These are phyloP conservation scores for Ochetophila trinervis DNA, from an alignment of 306 rosid species.

Conservation along the genomic window DNA sequence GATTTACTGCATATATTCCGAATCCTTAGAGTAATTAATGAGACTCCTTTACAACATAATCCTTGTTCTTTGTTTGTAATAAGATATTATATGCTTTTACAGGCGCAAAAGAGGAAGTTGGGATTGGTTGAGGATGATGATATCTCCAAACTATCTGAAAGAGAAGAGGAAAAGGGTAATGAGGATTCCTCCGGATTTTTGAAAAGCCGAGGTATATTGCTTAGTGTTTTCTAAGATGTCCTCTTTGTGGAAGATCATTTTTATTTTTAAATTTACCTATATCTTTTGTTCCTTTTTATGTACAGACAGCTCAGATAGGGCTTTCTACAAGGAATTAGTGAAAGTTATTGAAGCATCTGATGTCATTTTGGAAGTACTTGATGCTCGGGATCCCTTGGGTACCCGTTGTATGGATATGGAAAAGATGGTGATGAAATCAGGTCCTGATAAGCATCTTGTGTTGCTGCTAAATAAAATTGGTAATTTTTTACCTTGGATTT, in stretches of 20 bases:
- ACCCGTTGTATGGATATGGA: slow-evolving; percentile 85
- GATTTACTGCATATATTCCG: no score
- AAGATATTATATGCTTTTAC: slow-evolving; percentile 11
- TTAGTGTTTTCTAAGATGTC: neutral
- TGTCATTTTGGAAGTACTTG: slow-evolving; percentile 93
- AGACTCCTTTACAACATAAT: neutral
- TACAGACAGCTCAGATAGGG: slow-evolving; percentile 65
- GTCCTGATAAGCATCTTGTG: slow-evolving; percentile 80
- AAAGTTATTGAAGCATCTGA: slow-evolving; percentile 88
- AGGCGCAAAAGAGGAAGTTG: slow-evolving; percentile 88
- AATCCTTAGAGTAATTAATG: no score
- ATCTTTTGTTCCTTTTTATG: neutral
- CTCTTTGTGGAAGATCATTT: slow-evolving; percentile 6
- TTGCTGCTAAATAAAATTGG: slow-evolving; percentile 94
- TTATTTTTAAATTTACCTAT: neutral
- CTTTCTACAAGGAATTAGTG: slow-evolving; percentile 85
- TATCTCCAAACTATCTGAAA: slow-evolving; percentile 26
- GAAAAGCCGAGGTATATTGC: slow-evolving; percentile 50
- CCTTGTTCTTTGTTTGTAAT: neutral
- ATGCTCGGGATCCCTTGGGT: slow-evolving; percentile 97
- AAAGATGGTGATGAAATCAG: slow-evolving; percentile 75
- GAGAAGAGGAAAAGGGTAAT: slow-evolving; percentile 27
- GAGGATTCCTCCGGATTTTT: slow-evolving; percentile 19
- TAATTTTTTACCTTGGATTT: slow-evolving; percentile 17
- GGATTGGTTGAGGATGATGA: slow-evolving; percentile 69